phyloP scores from a whole-genome alignment of 176 grass and related monocot genomes.

The Ananas comosus region DNA sequence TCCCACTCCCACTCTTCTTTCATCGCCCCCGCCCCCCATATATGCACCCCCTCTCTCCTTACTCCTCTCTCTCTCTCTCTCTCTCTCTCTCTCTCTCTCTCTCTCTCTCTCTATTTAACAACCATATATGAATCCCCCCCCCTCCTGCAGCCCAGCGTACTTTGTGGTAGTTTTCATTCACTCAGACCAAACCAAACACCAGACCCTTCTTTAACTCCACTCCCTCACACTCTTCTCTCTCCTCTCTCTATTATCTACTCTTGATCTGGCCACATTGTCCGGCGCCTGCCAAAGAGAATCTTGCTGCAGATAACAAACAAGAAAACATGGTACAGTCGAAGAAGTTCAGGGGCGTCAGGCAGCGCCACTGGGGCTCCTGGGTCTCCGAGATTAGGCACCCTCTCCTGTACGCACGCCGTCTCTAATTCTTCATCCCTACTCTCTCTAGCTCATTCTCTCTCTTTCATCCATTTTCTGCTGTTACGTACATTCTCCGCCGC shows the following conservation, averaged over 20 bases:
- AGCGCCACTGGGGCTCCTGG: constrained; percentile 99
- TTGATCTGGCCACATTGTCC: constrained; percentile 4
- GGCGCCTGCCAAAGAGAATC: background rate
- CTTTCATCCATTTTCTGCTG: constrained; percentile 1
- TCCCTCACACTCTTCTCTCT: constrained; percentile 33
- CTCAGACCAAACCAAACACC: background rate
- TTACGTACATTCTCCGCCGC: background rate
- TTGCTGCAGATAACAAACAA: constrained; percentile 22
- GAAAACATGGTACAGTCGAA: constrained; percentile 83
- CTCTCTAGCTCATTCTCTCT: constrained; percentile 3
- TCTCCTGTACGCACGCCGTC: constrained; percentile 57
- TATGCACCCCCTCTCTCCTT: constrained; percentile 3
- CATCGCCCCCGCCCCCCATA: background rate
- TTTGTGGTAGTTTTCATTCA: constrained; percentile 43
- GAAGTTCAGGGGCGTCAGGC: constrained; percentile 98
- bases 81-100: background rate
- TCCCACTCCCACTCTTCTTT: constrained; percentile 15
- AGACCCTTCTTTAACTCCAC: background rate
- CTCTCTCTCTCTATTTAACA: too few relatives aligned
- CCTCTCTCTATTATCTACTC: constrained; percentile 21
- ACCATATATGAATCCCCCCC: too few relatives aligned
- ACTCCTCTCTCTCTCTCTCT: constrained; percentile 2
- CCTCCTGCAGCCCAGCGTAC: too few relatives aligned
- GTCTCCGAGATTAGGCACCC: constrained; percentile 99
- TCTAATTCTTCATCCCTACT: background rate